A percentile compares a stretch with the other conserved stretches of the same genome.
These are phyloP conservation scores for Fusarium continuum DNA, from an alignment of 2,329 filamentous ascomycete genomes.

Conservation along the genomic window DNA sequence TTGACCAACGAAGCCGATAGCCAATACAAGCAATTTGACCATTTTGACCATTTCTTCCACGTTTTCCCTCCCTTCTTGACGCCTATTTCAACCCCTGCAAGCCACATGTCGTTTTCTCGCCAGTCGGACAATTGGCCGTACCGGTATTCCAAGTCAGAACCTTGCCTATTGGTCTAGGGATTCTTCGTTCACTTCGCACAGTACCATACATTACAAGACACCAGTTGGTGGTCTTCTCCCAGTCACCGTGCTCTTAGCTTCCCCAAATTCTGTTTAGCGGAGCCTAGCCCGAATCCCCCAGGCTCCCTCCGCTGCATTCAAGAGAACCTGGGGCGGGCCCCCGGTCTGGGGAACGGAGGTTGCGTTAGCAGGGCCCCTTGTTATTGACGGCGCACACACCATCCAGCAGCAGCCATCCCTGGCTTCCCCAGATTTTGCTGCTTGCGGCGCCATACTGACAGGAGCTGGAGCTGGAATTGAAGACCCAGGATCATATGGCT, in stretches of 20 bases:
- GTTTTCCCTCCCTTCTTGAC: constrained; percentile 40
- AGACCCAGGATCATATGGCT: constrained; percentile 12
- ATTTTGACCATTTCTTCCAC: constrained; percentile 34
- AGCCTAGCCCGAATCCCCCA: constrained; percentile 36
- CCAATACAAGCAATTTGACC: constrained; percentile 6
- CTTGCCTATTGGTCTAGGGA: constrained; percentile 24
- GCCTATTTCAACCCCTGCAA: constrained; percentile 34
- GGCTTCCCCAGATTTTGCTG: constrained; percentile 49
- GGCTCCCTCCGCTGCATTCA: constrained; percentile 16
- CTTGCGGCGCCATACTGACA: constrained; percentile 27
- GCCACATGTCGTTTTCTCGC: constrained; percentile 28
- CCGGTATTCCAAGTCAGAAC: constrained; percentile 9
- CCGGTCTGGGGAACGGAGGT: constrained; percentile 41
- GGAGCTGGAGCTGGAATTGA: constrained; percentile 28
- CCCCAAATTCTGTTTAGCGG: constrained; percentile 42
- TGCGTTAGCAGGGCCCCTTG: constrained; percentile 42
- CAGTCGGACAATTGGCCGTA: constrained; percentile 23
- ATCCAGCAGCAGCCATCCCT: constrained; percentile 44
- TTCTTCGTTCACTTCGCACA: constrained; percentile 31
- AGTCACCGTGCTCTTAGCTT: constrained; percentile 39
- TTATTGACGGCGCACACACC: constrained; percentile 45
- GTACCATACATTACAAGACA: constrained; percentile 29
- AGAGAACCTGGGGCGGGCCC: constrained; percentile 33
- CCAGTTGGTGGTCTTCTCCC: constrained; percentile 17
- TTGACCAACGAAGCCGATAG: constrained; percentile 25